Evolutionary conservation across 2,329 filamentous ascomycete species (phyloP).

Genomic region (Apiospora koreana): DNA sequence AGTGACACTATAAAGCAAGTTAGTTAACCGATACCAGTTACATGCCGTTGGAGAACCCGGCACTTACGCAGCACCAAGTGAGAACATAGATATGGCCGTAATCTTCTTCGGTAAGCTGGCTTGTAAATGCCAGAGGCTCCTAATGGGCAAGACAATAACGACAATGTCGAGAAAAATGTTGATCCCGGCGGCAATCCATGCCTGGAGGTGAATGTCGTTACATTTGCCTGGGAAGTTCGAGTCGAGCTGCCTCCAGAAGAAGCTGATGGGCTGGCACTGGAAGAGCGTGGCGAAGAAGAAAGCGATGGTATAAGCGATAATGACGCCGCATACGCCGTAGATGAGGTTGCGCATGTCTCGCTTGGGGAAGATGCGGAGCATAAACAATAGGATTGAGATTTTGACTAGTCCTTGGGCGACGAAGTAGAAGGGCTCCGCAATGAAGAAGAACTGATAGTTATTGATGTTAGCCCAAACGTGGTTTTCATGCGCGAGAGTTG

Average conservation of each 20-base stretch:
- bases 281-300: constrained; percentile 26
- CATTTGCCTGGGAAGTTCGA: constrained; percentile 23
- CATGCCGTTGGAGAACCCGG: no score
- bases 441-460: constrained; percentile 26
- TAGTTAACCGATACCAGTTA: not conserved
- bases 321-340: constrained; percentile 27
- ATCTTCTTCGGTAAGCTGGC: constrained; percentile 33
- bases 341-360: constrained; percentile 25
- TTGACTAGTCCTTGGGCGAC: constrained; percentile 31
- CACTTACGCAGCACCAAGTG: constrained; percentile 38
- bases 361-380: constrained; percentile 33
- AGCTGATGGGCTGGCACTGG: constrained; percentile 34
- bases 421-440: constrained; percentile 35
- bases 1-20: constrained; percentile 35
- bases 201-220: constrained; percentile 33
- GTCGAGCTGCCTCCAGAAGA: constrained; percentile 29
- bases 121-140: constrained; percentile 29
- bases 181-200: constrained; percentile 29
- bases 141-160: constrained; percentile 31
- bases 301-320: constrained; percentile 24
- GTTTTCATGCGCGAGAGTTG: not conserved
- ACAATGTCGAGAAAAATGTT: constrained; percentile 28
- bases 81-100: constrained; percentile 35
- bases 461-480: not conserved
- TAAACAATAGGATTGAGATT: constrained; percentile 35